phyloP scores from a whole-genome alignment of 164 flowering plant genomes.

The Euptelea pleiosperma region DNA sequence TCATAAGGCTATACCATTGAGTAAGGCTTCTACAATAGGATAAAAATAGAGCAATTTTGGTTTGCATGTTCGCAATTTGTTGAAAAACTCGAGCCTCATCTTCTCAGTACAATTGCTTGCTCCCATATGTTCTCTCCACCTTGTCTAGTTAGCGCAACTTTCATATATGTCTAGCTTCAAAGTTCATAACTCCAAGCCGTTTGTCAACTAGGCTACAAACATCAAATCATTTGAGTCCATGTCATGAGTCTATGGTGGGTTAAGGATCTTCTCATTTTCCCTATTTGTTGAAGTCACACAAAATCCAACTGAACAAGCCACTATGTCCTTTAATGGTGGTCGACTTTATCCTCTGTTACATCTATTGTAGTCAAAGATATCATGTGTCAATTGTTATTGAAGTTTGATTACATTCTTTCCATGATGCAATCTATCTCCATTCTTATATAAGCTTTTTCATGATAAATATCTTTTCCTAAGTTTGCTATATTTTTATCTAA shows the following conservation, averaged over 20 bases:
- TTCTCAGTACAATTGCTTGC: not conserved
- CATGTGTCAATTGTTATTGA: too few species aligned
- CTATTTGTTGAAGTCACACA: too few species aligned
- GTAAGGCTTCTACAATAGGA: not conserved
- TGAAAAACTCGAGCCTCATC: not conserved
- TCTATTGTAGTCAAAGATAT: too few species aligned
- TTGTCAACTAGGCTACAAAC: not conserved
- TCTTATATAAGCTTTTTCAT: not conserved
- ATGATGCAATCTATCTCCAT: not conserved
- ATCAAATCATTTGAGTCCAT: not conserved
- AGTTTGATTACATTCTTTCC: not conserved
- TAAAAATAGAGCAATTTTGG: not conserved
- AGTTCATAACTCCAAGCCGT: not conserved
- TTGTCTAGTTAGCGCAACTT: not conserved
- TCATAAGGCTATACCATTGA: not conserved
- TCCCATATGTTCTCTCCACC: not conserved
- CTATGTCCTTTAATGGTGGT: too few species aligned
- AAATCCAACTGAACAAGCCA: too few species aligned
- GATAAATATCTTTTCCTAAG: not conserved
- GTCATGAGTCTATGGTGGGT: not conserved
- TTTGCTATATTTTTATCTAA: constrained; percentile 7
- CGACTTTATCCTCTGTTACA: too few species aligned
- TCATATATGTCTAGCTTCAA: not conserved
- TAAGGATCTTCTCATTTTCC: not conserved
- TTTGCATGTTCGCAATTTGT: not conserved